Percentiles rank a stretch among this genome's conserved stretches.
Conservation (phyloP, 805 yeast genomes). For the Lipomyces sp. region DNA sequence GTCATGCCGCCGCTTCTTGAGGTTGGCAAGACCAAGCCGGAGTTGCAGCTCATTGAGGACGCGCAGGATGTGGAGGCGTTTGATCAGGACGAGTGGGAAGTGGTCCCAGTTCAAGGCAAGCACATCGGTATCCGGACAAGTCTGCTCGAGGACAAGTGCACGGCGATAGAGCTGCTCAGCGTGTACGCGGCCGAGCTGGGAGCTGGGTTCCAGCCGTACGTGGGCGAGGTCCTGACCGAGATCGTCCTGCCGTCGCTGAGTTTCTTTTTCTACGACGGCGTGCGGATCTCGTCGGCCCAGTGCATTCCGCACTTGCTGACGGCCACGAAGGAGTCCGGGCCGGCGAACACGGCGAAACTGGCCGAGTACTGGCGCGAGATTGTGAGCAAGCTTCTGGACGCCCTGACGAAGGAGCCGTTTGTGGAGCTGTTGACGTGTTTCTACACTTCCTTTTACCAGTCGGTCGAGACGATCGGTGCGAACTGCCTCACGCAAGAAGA, state of each 20-base stretch:
- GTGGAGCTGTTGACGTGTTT: constrained; percentile 77
- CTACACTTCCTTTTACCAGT: constrained; percentile 66
- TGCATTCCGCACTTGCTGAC: constrained; percentile 73
- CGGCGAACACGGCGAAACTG: constrained; percentile 51
- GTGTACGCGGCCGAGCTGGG: constrained; percentile 82
- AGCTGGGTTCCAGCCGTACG: constrained; percentile 78
- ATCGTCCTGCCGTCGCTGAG: constrained; percentile 85
- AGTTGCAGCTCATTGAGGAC: constrained; percentile 78
- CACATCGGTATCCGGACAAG: constrained; percentile 94
- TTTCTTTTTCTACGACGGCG: constrained; percentile 91
- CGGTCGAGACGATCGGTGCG: constrained; percentile 65
- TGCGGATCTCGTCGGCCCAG: constrained; percentile 84
- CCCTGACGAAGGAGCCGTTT: constrained; percentile 73
- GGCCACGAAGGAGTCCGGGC: constrained; percentile 43
- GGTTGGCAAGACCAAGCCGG: constrained; percentile 87
- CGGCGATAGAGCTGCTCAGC: constrained; percentile 83
- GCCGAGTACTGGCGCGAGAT: constrained; percentile 69
- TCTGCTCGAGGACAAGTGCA: constrained; percentile 86
- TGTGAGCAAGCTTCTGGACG: constrained; percentile 62
- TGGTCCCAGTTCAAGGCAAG: constrained; percentile 84
- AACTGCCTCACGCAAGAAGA: constrained; percentile 49
- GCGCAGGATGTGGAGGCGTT: constrained; percentile 82
- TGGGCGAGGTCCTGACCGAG: constrained; percentile 68
- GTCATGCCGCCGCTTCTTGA: constrained; percentile 86
- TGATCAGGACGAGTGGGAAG: constrained; percentile 90